These are phyloP conservation scores for Rubus parviflorus DNA, from an alignment of 306 rosid species.

Conservation along the genomic window DNA sequence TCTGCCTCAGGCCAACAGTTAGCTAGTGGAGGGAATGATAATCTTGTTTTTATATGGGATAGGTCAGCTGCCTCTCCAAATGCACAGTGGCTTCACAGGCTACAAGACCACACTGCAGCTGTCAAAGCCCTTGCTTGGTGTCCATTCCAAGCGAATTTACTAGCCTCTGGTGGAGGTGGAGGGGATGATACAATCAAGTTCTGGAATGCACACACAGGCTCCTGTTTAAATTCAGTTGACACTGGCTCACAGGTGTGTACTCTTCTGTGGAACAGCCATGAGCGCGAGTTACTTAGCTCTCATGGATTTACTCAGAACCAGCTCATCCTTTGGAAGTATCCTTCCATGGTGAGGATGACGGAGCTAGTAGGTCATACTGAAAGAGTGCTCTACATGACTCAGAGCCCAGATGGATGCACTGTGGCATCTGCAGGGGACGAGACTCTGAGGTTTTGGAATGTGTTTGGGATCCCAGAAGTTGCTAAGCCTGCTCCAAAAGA, in stretches of 20 bases:
- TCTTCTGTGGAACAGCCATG: constrained; percentile 68
- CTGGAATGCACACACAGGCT: constrained; percentile 72
- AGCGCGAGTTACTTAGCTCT: constrained; percentile 75
- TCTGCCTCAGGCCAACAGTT: constrained; percentile 56
- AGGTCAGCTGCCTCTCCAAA: constrained; percentile 45
- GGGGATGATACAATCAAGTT: constrained; percentile 63
- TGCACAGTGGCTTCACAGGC: constrained; percentile 68
- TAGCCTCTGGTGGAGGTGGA: constrained; percentile 70
- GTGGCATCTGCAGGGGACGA: constrained; percentile 62
- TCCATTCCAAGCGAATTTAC: constrained; percentile 65
- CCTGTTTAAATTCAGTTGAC: constrained; percentile 59
- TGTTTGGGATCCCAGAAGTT: constrained; percentile 44
- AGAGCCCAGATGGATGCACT: constrained; percentile 49
- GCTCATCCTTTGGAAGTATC: constrained; percentile 77
- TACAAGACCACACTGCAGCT: constrained; percentile 59
- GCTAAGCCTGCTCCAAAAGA: constrained; percentile 34
- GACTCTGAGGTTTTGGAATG: constrained; percentile 50
- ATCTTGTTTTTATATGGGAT: constrained; percentile 64
- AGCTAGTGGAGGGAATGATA: constrained; percentile 70
- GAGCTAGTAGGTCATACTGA: constrained; percentile 69
- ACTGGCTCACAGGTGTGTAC: constrained; percentile 72
- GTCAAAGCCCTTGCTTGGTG: constrained; percentile 81
- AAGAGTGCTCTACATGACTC: constrained; percentile 64
- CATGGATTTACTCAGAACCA: constrained; percentile 71
- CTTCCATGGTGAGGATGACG: constrained; percentile 71